phyloP scores from a whole-genome alignment of 352 stramenopile species.

The Blastocystis sp. region DNA sequence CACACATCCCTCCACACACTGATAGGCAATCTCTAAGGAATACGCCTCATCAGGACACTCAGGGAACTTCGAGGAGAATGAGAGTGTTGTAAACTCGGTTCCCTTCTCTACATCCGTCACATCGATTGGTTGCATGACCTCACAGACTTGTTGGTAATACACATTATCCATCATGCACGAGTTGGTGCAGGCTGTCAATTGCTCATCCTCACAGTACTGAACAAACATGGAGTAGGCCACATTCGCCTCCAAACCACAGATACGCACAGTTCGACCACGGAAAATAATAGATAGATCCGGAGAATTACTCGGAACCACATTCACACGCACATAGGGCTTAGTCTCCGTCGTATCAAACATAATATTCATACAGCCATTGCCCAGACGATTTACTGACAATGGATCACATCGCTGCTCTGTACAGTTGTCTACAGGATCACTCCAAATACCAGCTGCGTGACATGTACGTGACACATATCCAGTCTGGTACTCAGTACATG shows the following conservation, averaged over 20 bases:
- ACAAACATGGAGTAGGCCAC: slow-evolving; percentile 31
- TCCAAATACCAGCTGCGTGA: slow-evolving; percentile 9
- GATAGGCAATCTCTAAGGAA: neutral
- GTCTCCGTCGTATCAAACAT: neutral
- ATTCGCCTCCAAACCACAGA: slow-evolving; percentile 28
- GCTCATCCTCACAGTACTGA: neutral
- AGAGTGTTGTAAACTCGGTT: neutral
- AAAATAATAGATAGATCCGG: neutral
- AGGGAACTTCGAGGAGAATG: slow-evolving; percentile 19
- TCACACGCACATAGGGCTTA: neutral
- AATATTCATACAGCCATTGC: neutral
- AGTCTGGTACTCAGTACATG: slow-evolving; percentile 34
- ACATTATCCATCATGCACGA: slow-evolving; percentile 17
- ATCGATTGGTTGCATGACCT: neutral
- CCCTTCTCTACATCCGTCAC: neutral
- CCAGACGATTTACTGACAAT: neutral
- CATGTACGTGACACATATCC: slow-evolving; percentile 24
- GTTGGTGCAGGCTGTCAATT: neutral
- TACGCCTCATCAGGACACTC: neutral
- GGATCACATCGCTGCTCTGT: neutral
- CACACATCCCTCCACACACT: slow-evolving; percentile 11
- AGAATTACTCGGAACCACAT: neutral
- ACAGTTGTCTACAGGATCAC: slow-evolving; percentile 20
- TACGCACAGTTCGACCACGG: neutral
- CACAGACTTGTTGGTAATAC: slow-evolving; percentile 35